Evolutionary conservation across 2,329 filamentous ascomycete genomes (phyloP), one percentile per base, ranked within the genome.

Genomic region (Cytospora paraplurivora): DNA sequence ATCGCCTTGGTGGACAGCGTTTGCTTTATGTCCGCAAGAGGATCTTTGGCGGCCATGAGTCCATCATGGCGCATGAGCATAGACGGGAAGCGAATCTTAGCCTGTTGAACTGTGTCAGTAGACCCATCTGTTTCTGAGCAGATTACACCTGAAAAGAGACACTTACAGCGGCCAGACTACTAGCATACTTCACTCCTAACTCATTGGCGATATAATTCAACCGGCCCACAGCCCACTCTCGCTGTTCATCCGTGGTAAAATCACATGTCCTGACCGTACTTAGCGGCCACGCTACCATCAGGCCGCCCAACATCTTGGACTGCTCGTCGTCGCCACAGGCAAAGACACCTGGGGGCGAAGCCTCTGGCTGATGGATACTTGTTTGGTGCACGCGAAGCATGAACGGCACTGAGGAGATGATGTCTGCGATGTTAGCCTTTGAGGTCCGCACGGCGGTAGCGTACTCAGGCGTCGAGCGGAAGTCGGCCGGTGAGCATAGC

Each of bases 381-480:
- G 17, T 35, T 13, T 50, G 51, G 60, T 83, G 82, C 83, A 84
- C 86, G 47, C 85, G 84, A 1, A 88, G 77, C 69, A 85, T 80
- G 67, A 82, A 88, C 0, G 86, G 85, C 13, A 87, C 80, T 2
- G 81, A 82, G 0, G 85, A 82, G 59, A 88, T 79, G 33, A 88
- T 81, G 67, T 88, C 85, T 1, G 80, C 78, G 65, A 87, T 84
- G 59, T 78, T 78, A 49, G 83, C 80, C 41, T 76, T 76, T 60
- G 79, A 85, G 1, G 77, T 77, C 35, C 81, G 74, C 17, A 81
- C 79, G 4, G 83, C 82, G 0, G 80, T 80, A 15, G 82, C 82
- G 67, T 87, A 88, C 71, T 88, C 84, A 13, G 84, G 80, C 4
- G 85, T 87, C 1, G 84, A 87, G 50, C 85, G 78, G 69, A 87